Conservation (phyloP, 371 early-diverging fungal genomes). For the Nematocida ironsii region DNA sequence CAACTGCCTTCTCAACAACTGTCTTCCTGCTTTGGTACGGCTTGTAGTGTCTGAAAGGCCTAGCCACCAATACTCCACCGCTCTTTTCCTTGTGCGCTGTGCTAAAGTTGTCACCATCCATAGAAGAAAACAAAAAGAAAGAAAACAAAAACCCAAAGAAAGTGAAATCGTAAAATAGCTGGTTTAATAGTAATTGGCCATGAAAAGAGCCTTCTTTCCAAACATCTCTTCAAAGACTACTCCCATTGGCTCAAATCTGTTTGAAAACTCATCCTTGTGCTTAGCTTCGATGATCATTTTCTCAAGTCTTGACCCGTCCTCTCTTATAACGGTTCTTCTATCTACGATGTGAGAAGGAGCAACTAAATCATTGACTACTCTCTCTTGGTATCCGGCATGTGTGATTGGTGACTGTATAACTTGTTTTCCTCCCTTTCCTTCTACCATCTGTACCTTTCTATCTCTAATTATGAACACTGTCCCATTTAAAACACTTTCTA, state of each 20-base stretch:
- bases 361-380: slow-evolving; percentile 39
- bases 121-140: slow-evolving; percentile 30
- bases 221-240: slow-evolving; percentile 53
- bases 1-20: slow-evolving; percentile 12
- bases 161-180: slow-evolving; percentile 5
- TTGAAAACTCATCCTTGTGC: slow-evolving; percentile 15
- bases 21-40: slow-evolving; percentile 20
- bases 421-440: slow-evolving; percentile 17
- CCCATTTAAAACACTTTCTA: slow-evolving; percentile 22
- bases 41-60: slow-evolving; percentile 15
- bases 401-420: slow-evolving; percentile 25
- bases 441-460: slow-evolving; percentile 15
- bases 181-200: slow-evolving; percentile 60
- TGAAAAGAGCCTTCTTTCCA: slow-evolving; percentile 59
- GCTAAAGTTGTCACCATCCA: slow-evolving; percentile 17
- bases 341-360: slow-evolving; percentile 52
- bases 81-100: background rate
- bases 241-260: slow-evolving; percentile 59
- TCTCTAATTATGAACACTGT: slow-evolving; percentile 48
- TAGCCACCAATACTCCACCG: background rate
- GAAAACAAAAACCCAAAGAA: slow-evolving; percentile 19
- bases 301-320: slow-evolving; percentile 44
- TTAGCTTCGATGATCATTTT: slow-evolving; percentile 47
- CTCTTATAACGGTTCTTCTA: slow-evolving; percentile 55
- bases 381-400: slow-evolving; percentile 47